Evolutionary conservation across 306 rosid genomes (phyloP).

Genomic region (Quercus engelmannii): DNA sequence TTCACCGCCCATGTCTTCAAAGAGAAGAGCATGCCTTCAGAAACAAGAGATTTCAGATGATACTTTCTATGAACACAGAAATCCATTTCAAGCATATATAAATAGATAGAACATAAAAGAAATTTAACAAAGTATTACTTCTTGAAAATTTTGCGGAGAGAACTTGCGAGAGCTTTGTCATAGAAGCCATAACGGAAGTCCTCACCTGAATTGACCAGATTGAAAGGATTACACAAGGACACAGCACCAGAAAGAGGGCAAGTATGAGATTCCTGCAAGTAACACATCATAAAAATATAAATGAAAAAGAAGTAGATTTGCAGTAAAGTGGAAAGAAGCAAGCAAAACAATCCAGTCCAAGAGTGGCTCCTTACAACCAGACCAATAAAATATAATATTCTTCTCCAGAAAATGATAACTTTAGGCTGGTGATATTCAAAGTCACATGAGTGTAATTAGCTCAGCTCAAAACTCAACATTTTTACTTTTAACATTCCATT

Average conservation of each 20-base stretch:
- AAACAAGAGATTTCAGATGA: background rate
- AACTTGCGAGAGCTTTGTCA: slow-evolving; percentile 68
- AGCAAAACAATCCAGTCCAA: slow-evolving; percentile 10
- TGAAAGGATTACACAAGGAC: slow-evolving; percentile 92
- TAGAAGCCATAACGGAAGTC: slow-evolving; percentile 89
- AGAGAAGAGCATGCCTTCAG: slow-evolving; percentile 76
- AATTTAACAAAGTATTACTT: slow-evolving; percentile 48
- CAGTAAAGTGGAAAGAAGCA: background rate
- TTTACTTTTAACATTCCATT: background rate
- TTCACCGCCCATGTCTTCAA: slow-evolving; percentile 72
- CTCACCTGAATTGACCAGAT: slow-evolving; percentile 84
- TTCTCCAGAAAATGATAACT: background rate
- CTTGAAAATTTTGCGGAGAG: slow-evolving; percentile 64
- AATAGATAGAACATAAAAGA: background rate
- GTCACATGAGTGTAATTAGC: background rate
- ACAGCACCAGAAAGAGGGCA: slow-evolving; percentile 93
- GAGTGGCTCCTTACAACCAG: background rate
- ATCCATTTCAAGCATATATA: slow-evolving; percentile 11
- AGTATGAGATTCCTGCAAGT: slow-evolving; percentile 57
- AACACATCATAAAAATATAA: slow-evolving; percentile 15
- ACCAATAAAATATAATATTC: background rate
- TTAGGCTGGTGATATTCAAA: background rate
- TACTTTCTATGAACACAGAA: background rate
- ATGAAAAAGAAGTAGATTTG: slow-evolving; percentile 12
- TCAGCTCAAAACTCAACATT: background rate